phyloP scores from a whole-genome alignment of 768 basidiomycete species.

The Leccinellum albellum region DNA sequence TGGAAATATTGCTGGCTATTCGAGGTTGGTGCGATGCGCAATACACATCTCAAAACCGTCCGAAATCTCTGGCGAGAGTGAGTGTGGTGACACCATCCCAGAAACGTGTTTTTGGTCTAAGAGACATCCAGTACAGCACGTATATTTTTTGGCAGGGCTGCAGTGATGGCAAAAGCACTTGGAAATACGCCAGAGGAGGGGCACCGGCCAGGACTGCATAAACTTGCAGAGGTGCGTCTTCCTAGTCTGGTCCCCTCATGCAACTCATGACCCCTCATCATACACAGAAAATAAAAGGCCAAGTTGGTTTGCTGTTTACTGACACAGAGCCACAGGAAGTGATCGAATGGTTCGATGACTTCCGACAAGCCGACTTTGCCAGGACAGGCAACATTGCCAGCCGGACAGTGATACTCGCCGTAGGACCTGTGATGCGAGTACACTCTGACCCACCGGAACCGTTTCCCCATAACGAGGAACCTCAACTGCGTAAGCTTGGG shows the following conservation, averaged over 20 bases:
- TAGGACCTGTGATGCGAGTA: slow-evolving; percentile 79
- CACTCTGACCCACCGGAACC: slow-evolving; percentile 80
- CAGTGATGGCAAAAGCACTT: slow-evolving; percentile 94
- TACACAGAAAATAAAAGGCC: slow-evolving; percentile 85
- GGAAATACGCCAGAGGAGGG: slow-evolving; percentile 87
- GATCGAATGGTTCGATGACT: slow-evolving; percentile 90
- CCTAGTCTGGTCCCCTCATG: neutral
- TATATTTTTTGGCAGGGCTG: slow-evolving; percentile 82
- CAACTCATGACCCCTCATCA: slow-evolving; percentile 3
- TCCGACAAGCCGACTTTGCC: slow-evolving; percentile 86
- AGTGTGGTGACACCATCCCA: slow-evolving; percentile 22
- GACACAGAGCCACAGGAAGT: slow-evolving; percentile 88
- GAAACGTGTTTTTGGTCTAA: slow-evolving; percentile 4
- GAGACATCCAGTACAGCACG: slow-evolving; percentile 53
- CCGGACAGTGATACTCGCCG: slow-evolving; percentile 71
- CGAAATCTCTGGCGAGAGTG: slow-evolving; percentile 92
- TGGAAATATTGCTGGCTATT: slow-evolving; percentile 97
- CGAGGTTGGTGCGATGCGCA: slow-evolving; percentile 93
- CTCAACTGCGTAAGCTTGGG: slow-evolving; percentile 90
- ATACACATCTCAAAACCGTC: slow-evolving; percentile 90
- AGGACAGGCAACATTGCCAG: slow-evolving; percentile 80
- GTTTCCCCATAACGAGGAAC: slow-evolving; percentile 97
- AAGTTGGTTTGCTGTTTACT: slow-evolving; percentile 91
- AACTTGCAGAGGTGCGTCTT: slow-evolving; percentile 71
- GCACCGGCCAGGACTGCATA: slow-evolving; percentile 70